A percentile compares a stretch with the other conserved stretches of the same genome.
These are phyloP conservation scores for Podaxis sp. DNA, from an alignment of 768 basidiomycete species.

Conservation along the genomic window DNA sequence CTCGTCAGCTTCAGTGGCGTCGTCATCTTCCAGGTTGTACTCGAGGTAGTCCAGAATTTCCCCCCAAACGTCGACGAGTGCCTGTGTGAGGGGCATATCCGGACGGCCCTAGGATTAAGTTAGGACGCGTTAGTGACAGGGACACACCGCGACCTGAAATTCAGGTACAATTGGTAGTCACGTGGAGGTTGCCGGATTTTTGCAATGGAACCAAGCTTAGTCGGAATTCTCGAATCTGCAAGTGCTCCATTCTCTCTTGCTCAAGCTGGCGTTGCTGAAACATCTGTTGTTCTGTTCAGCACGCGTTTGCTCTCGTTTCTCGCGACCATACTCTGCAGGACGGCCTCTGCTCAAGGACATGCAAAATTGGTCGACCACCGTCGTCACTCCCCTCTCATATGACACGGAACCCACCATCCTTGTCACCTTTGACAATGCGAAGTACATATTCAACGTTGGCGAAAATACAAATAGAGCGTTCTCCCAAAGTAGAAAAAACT, in stretches of 20 bases:
- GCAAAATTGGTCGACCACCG: slow-evolving; percentile 60
- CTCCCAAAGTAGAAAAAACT: slow-evolving; percentile 60
- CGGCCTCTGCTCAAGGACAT: slow-evolving; percentile 19
- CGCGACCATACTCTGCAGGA: background rate
- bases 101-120: no score
- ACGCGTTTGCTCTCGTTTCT: background rate
- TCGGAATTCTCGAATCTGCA: background rate
- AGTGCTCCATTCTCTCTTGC: background rate
- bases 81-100: background rate
- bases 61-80: background rate
- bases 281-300: background rate
- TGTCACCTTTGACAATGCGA: slow-evolving; percentile 71
- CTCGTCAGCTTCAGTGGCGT: background rate
- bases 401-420: slow-evolving; percentile 83
- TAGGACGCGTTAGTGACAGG: no score
- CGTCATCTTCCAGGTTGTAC: background rate
- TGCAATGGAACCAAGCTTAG: background rate
- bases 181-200: background rate
- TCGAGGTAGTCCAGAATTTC: background rate
- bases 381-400: slow-evolving; percentile 55
- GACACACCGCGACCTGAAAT: background rate
- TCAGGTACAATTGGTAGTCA: background rate
- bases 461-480: slow-evolving; percentile 79
- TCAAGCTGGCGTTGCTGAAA: slow-evolving; percentile 10
- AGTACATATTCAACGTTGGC: slow-evolving; percentile 87